Evolutionary conservation across 768 basidiomycete genomes (phyloP).

Genomic region (Xanthoconium purpureum): DNA sequence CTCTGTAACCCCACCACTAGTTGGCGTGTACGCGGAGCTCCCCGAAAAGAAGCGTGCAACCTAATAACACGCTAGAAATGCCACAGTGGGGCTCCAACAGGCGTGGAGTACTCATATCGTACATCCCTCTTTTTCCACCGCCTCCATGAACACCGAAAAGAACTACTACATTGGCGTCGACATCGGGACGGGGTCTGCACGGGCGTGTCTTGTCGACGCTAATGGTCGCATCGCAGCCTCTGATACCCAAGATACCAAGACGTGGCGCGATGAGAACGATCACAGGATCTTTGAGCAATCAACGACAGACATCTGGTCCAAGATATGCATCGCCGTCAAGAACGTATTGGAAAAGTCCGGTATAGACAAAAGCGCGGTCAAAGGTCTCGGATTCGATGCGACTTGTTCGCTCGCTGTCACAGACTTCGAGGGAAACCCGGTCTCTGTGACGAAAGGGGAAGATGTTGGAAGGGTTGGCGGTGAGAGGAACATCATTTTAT

Average conservation of each 20-base stretch:
- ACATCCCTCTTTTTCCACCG: slow-evolving; percentile 1
- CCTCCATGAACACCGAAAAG: slow-evolving; percentile 35
- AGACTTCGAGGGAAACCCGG: slow-evolving; percentile 67
- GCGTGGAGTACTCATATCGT: slow-evolving; percentile 13
- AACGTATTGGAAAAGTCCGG: slow-evolving; percentile 58
- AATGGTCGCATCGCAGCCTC: slow-evolving; percentile 75
- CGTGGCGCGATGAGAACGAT: slow-evolving; percentile 81
- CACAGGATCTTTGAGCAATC: slow-evolving; percentile 97
- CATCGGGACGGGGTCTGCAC: slow-evolving; percentile 92
- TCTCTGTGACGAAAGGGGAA: slow-evolving; percentile 69
- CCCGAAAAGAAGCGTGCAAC: background rate
- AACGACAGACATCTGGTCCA: slow-evolving; percentile 80
- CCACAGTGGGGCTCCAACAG: background rate
- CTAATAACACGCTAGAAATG: slow-evolving; percentile 1
- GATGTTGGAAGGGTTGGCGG: slow-evolving; percentile 55
- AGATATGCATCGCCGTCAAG: slow-evolving; percentile 59
- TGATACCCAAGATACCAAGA: slow-evolving; percentile 75
- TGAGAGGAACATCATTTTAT: slow-evolving; percentile 85
- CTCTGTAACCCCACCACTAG: background rate
- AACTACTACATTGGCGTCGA: slow-evolving; percentile 71
- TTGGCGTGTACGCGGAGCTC: slow-evolving; percentile 1
- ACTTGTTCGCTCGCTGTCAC: slow-evolving; percentile 94
- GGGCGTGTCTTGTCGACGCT: slow-evolving; percentile 74
- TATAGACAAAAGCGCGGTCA: slow-evolving; percentile 58
- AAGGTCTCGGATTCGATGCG: slow-evolving; percentile 92